These are phyloP conservation scores for Sclerotinia trifoliorum DNA, from an alignment of 2,329 filamentous ascomycete genomes.

Conservation along the genomic window DNA sequence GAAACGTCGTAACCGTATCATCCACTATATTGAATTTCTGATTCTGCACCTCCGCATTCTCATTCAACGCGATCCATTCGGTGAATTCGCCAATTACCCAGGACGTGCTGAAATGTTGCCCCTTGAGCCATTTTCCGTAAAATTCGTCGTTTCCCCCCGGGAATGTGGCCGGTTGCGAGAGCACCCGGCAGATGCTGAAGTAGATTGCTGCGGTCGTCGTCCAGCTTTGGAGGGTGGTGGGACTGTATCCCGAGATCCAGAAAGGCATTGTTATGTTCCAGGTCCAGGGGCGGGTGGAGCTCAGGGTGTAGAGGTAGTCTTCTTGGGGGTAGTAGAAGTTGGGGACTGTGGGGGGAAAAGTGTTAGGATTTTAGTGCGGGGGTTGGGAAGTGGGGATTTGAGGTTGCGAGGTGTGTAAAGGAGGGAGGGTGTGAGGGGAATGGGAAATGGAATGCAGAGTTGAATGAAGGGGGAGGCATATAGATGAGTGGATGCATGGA, in stretches of 20 bases:
- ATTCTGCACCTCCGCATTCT: background rate
- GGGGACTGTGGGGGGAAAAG: background rate
- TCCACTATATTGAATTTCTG: constrained; percentile 21
- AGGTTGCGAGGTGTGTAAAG: background rate
- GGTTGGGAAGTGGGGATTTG: background rate
- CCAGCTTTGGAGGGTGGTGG: background rate
- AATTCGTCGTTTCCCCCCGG: background rate
- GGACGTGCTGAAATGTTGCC: constrained; percentile 10
- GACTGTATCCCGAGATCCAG: constrained; percentile 16
- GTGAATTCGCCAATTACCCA: background rate
- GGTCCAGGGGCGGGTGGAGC: background rate
- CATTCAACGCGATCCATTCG: constrained; percentile 8
- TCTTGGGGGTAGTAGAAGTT: constrained; percentile 19
- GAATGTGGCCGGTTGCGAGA: background rate
- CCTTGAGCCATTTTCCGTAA: background rate
- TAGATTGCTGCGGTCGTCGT: constrained; percentile 12
- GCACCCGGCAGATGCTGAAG: background rate
- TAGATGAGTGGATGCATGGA: no score
- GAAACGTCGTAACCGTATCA: constrained; percentile 14
- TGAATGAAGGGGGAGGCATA: no score
- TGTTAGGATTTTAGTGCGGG: background rate
- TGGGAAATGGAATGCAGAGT: background rate
- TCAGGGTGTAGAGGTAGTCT: constrained; percentile 6
- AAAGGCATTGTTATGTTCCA: constrained; percentile 20
- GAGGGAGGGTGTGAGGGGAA: no score